Base-by-base conservation (phyloP, 345 rosid species). In the Arabis hirsuta region DNA sequence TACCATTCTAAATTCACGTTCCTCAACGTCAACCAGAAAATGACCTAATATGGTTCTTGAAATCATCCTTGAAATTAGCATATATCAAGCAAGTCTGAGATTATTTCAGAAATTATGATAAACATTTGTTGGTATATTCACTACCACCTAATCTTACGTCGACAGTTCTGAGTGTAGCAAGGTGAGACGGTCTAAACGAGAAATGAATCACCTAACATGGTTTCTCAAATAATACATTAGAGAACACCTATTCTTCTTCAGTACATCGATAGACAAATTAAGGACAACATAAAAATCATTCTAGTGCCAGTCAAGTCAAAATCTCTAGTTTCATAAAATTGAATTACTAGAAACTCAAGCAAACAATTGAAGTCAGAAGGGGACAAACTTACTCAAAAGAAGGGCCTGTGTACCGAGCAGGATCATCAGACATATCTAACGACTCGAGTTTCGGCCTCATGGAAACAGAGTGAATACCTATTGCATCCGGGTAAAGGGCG, bases 401-500 rank as follows among this genome's bases (percentile, higher is more conserved):
- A 26, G 97, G 99, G 65, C 99, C 96, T 24, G 60, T 84, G 74
- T 91, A 95, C 27, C 73, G 78, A 42, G 87, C 64, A 19, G 87
- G 81, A 68, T 48, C 81, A 62, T 65, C 80, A 61, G 79, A 77
- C 57, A 74, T 19, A 19, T 61, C 82, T 12, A 81, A 64, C 53
- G 64, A 39, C 26, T 84, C 90, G 4, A 73, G 69, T 76, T 88
- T 91, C 0, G 90, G 89, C 79, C 96, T 82, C 86, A 94, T 62
- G 2, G 93, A 85, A 75, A 94, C 85, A 1, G 96, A 89, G 78
- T 94, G 97, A 62, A 94, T 91, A 26, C 97, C 96, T 62, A 91
- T 69, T 0, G 97, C 97, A 72, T 94, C 99, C 0, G 97, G 96
- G 80, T 94, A 89, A 79, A 94, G 76, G 13, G 93, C 99, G 20